phyloP scores from a whole-genome alignment of 2,329 filamentous ascomycete species.

The Botrytis byssoidea region DNA sequence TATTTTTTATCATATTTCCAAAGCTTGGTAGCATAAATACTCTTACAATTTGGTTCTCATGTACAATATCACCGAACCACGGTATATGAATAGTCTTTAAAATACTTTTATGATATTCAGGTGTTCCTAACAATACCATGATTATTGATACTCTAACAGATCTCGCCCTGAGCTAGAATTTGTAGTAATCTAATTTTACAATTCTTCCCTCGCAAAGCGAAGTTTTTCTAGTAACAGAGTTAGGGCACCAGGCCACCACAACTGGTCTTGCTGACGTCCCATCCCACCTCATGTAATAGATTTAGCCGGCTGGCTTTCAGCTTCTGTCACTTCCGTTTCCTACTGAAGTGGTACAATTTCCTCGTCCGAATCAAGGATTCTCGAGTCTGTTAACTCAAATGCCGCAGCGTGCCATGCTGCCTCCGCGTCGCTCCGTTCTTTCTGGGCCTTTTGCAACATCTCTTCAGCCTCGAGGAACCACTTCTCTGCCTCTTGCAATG shows the following conservation, averaged over 20 bases:
- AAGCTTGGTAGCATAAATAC: too few species aligned
- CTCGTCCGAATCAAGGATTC: neutral
- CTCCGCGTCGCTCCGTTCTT: neutral
- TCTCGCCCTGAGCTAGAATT: neutral
- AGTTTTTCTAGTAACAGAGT: neutral
- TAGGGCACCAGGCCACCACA: fast-evolving
- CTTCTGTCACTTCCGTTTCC: neutral
- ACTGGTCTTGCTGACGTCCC: neutral
- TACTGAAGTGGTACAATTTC: neutral
- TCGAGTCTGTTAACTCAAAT: neutral
- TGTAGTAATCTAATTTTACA: neutral
- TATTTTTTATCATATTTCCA: too few species aligned
- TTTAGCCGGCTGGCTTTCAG: neutral
- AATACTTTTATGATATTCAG: neutral
- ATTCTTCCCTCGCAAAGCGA: neutral
- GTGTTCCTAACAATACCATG: neutral
- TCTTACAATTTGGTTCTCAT: neutral
- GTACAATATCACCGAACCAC: neutral
- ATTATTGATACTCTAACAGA: neutral
- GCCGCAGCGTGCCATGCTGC: neutral
- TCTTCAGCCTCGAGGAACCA: neutral
- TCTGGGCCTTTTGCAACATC: neutral
- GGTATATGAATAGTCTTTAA: neutral
- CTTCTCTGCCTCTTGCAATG: neutral
- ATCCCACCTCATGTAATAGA: neutral